These are phyloP conservation scores for Amylostereum areolatum DNA, from an alignment of 1,284 basidiomycete species.

Conservation along the genomic window DNA sequence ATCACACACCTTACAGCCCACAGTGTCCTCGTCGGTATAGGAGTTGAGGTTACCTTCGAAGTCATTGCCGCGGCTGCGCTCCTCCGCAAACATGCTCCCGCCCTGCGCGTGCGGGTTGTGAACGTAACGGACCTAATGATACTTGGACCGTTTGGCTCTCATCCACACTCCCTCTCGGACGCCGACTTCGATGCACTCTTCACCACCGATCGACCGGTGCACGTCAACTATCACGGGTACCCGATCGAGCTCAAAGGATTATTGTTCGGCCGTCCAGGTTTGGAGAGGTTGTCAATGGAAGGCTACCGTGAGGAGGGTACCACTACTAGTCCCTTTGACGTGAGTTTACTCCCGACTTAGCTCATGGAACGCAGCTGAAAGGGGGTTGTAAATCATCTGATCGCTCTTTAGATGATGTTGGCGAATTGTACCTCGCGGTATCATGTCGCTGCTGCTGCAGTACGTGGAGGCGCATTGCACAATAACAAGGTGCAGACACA, in stretches of 20 bases:
- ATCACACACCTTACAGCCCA: background rate
- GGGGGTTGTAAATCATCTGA: background rate
- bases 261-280: conserved; percentile 48
- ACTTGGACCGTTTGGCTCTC: conserved; percentile 55
- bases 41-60: conserved; percentile 73
- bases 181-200: conserved; percentile 67
- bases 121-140: conserved; percentile 85
- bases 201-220: conserved; percentile 61
- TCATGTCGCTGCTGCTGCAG: conserved; percentile 52
- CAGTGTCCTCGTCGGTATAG: conserved; percentile 67
- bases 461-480: conserved; percentile 42
- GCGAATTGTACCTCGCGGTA: conserved; percentile 61
- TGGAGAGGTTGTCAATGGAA: conserved; percentile 46
- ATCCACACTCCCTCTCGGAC: conserved; percentile 72
- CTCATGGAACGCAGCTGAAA: background rate
- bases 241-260: conserved; percentile 61
- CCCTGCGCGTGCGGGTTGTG: conserved; percentile 71
- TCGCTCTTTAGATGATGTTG: conserved; percentile 60
- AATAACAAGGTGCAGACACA: conserved; percentile 48
- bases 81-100: conserved; percentile 55
- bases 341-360: too few relatives aligned
- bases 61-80: conserved; percentile 74
- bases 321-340: conserved; percentile 63
- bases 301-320: conserved; percentile 67
- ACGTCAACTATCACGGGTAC: conserved; percentile 87